phyloP scores from a whole-genome alignment of 2,329 filamentous ascomycete genomes.

The Sporothrix curviconia region DNA sequence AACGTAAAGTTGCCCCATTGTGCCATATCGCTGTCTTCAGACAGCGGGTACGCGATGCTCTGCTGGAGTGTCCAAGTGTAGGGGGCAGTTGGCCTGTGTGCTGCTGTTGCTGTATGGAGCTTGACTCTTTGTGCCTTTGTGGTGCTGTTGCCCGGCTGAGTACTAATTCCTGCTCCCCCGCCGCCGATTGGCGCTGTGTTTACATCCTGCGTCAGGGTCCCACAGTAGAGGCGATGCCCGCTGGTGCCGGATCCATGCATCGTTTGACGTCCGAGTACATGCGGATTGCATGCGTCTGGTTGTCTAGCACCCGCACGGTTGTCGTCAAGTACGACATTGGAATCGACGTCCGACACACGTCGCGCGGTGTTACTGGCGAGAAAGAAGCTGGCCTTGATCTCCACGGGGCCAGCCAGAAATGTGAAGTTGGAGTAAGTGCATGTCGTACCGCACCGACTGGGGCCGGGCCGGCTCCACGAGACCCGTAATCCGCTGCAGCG shows the following conservation, averaged over 20 bases:
- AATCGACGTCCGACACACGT: slow-evolving; percentile 67
- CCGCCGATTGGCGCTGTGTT: slow-evolving; percentile 35
- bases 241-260: slow-evolving; percentile 71
- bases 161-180: not conserved
- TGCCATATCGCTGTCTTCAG: slow-evolving; percentile 40
- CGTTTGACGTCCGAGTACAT: slow-evolving; percentile 60
- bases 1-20: slow-evolving; percentile 34
- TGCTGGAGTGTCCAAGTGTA: slow-evolving; percentile 18
- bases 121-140: too few relatives aligned
- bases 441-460: slow-evolving; percentile 18
- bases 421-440: slow-evolving; percentile 22
- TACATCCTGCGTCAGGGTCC: slow-evolving; percentile 42
- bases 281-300: slow-evolving; percentile 36
- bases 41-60: slow-evolving; percentile 13
- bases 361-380: slow-evolving; percentile 69
- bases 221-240: slow-evolving; percentile 59
- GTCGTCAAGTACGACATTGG: slow-evolving; percentile 69
- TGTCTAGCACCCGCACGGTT: slow-evolving; percentile 55
- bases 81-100: too few relatives aligned
- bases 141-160: too few relatives aligned
- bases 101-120: too few relatives aligned
- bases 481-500: slow-evolving; percentile 29
- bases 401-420: slow-evolving; percentile 26
- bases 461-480: slow-evolving; percentile 17
- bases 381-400: slow-evolving; percentile 45